A percentile compares a stretch with the other conserved stretches of the same genome.
These are phyloP conservation scores for Spencermartinsiella europaea DNA, from an alignment of 805 yeast species.

Conservation along the genomic window DNA sequence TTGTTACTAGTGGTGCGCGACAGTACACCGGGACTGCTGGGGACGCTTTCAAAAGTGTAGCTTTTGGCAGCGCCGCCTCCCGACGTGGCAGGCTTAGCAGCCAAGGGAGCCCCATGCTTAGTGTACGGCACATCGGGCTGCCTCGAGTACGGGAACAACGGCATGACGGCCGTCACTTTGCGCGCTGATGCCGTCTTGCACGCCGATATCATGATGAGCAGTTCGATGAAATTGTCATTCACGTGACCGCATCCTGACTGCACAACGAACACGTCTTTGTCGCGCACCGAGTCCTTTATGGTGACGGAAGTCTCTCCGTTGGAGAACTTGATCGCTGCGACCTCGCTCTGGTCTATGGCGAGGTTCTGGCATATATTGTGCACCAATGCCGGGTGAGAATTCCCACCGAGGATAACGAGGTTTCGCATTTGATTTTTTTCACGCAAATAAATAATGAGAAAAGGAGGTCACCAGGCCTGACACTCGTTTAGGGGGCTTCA, in stretches of 20 bases:
- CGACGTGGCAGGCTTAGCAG: constrained; percentile 22
- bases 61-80: constrained; percentile 1
- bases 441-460: neutral
- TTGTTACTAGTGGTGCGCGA: constrained; percentile 1
- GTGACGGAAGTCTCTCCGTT: constrained; percentile 94
- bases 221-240: constrained; percentile 79
- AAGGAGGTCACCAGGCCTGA: neutral
- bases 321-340: constrained; percentile 44
- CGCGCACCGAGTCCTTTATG: constrained; percentile 84
- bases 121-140: constrained; percentile 92
- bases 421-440: constrained; percentile 53
- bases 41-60: constrained; percentile 48
- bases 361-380: constrained; percentile 69
- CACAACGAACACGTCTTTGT: constrained; percentile 88
- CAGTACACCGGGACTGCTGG: constrained; percentile 41
- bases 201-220: constrained; percentile 80
- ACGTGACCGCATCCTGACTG: constrained; percentile 87
- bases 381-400: constrained; percentile 79
- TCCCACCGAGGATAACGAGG: constrained; percentile 83
- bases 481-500: too few species aligned
- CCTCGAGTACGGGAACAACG: constrained; percentile 91
- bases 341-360: constrained; percentile 67
- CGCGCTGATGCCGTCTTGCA: constrained; percentile 88
- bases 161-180: constrained; percentile 85
- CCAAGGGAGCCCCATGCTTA: constrained; percentile 66